Evolutionary conservation across 2,329 filamentous ascomycete genomes (phyloP).

Genomic region (Trichoderma asperellum): DNA sequence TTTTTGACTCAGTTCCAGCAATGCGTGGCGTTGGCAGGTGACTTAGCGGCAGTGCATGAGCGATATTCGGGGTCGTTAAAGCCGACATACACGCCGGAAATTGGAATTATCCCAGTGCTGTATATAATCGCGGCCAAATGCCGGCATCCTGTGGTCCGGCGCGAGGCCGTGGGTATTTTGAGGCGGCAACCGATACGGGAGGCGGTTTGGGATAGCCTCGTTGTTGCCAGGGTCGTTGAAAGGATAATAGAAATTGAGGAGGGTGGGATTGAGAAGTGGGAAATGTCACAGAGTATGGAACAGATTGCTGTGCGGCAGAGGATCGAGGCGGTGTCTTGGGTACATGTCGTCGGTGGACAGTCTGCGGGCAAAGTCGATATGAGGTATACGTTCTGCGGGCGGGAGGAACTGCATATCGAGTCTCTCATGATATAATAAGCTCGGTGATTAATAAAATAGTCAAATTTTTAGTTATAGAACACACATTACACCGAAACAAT

Average conservation of each 20-base stretch:
- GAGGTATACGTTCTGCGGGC: not conserved
- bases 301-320: conserved; percentile 9
- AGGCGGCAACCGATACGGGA: conserved; percentile 6
- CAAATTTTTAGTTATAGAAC: too few relatives aligned
- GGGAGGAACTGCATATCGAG: not conserved
- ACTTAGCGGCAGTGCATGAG: not conserved
- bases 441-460: too few relatives aligned
- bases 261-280: not conserved
- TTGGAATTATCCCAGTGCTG: not conserved
- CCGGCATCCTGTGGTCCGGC: conserved; percentile 3
- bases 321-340: conserved; percentile 2
- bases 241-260: conserved; percentile 9
- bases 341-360: not conserved
- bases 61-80: not conserved
- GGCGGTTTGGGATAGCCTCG: conserved; percentile 12
- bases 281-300: not conserved
- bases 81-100: conserved; percentile 14
- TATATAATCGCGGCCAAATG: conserved; percentile 15
- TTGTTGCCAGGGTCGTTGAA: not conserved
- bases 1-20: conserved; percentile 7
- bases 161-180: not conserved
- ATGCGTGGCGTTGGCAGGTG: not conserved
- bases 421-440: not conserved
- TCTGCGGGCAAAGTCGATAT: not conserved
- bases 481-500: too few relatives aligned